Evolutionary conservation across 2,329 filamentous ascomycete species (phyloP).

Genomic region (Aspergillus sp.): DNA sequence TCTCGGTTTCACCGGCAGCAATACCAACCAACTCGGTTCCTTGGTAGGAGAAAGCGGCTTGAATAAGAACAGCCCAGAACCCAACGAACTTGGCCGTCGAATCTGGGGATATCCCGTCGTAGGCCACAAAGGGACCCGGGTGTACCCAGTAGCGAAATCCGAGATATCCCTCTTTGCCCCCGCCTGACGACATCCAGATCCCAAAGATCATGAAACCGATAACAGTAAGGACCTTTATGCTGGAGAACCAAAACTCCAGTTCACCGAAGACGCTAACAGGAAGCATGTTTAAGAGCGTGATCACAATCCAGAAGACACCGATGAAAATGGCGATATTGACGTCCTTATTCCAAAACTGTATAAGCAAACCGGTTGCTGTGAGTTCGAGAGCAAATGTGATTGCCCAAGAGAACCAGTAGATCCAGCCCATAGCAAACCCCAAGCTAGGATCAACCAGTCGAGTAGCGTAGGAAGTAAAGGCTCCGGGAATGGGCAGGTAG

Average conservation of each 20-base stretch:
- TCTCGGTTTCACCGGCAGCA: constrained; percentile 72
- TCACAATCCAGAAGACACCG: constrained; percentile 68
- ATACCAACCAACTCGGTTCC: constrained; percentile 76
- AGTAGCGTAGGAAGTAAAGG: constrained; percentile 73
- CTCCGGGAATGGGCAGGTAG: constrained; percentile 73
- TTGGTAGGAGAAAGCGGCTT: constrained; percentile 43
- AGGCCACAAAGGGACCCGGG: constrained; percentile 67
- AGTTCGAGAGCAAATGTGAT: constrained; percentile 73
- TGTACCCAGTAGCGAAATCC: constrained; percentile 70
- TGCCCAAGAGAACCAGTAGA: constrained; percentile 79
- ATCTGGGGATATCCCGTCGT: constrained; percentile 29
- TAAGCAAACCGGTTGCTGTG: constrained; percentile 70
- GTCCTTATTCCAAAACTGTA: constrained; percentile 68
- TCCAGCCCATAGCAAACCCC: constrained; percentile 78
- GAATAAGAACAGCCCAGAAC: constrained; percentile 54
- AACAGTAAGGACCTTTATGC: constrained; percentile 74
- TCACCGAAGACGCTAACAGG: constrained; percentile 73
- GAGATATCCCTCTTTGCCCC: constrained; percentile 64
- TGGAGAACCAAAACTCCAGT: constrained; percentile 75
- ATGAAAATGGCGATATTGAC: constrained; percentile 72
- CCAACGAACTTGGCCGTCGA: constrained; percentile 61
- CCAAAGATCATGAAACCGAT: constrained; percentile 74
- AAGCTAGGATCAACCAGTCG: constrained; percentile 72
- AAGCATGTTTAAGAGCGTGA: constrained; percentile 68
- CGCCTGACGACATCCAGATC: constrained; percentile 72